Percentiles rank a stretch among this genome's conserved stretches.
Conservation (phyloP, 1,139 yeast species). For the Debaryomyces sp. region DNA sequence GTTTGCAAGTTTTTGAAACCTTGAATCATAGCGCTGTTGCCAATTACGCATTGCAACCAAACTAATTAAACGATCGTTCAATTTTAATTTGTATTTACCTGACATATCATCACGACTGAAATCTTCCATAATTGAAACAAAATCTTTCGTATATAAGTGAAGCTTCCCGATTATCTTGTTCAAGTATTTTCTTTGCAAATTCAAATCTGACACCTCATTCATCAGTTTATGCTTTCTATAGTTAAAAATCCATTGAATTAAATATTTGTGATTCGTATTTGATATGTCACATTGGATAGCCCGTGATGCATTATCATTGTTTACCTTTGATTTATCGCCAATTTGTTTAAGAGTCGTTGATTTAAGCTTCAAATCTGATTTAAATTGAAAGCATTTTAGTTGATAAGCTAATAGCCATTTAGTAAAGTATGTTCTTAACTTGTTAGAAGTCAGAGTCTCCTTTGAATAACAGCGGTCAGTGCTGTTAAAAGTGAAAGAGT, state of each 20-base stretch:
- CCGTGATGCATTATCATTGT: not conserved
- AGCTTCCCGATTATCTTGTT: constrained; percentile 11
- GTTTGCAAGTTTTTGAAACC: constrained; percentile 19
- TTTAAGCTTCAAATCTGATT: not conserved
- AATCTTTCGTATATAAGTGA: constrained; percentile 5
- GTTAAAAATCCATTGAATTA: constrained; percentile 8
- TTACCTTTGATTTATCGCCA: not conserved
- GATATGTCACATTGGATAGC: not conserved
- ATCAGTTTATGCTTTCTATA: constrained; percentile 4
- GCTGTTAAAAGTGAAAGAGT: not conserved
- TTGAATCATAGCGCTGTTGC: constrained; percentile 19
- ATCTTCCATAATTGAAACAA: constrained; percentile 10
- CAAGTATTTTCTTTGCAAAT: constrained; percentile 22
- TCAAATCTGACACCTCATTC: constrained; percentile 19
- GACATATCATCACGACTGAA: not conserved
- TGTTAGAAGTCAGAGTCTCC: not conserved
- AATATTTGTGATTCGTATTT: constrained; percentile 1
- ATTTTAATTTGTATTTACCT: not conserved
- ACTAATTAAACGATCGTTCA: not conserved
- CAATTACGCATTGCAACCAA: constrained; percentile 17
- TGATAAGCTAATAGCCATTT: constrained; percentile 2
- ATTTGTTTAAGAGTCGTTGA: not conserved
- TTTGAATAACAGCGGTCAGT: not conserved
- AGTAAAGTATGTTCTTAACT: not conserved
- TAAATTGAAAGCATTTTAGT: not conserved